These are phyloP conservation scores for Fonsecaea pugnacius DNA, from an alignment of 2,329 filamentous ascomycete genomes.

Conservation along the genomic window DNA sequence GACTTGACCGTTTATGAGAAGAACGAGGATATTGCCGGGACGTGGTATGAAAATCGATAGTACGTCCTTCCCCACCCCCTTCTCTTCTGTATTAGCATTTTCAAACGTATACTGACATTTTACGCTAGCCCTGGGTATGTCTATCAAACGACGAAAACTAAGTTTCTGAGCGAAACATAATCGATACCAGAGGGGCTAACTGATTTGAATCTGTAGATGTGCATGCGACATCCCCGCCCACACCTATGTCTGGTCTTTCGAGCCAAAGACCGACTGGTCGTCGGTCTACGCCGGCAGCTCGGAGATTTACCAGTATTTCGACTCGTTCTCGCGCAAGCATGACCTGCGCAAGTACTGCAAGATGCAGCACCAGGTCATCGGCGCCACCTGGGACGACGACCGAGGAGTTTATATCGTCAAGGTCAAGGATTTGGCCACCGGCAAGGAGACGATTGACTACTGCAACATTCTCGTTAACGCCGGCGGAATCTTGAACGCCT, in stretches of 20 bases:
- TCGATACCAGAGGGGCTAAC: no score
- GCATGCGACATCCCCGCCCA: slow-evolving; percentile 46
- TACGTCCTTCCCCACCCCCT: no score
- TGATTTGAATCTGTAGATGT: neutral
- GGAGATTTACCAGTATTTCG: slow-evolving; percentile 72
- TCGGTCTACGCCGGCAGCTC: slow-evolving; percentile 69
- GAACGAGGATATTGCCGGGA: neutral
- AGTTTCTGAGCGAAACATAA: no score
- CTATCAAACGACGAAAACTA: no score
- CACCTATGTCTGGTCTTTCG: slow-evolving; percentile 71
- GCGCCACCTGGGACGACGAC: slow-evolving; percentile 17
- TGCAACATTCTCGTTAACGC: slow-evolving; percentile 54
- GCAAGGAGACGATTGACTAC: slow-evolving; percentile 21
- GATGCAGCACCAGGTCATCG: slow-evolving; percentile 17
- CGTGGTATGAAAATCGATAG: neutral
- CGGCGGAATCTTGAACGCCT: slow-evolving; percentile 63
- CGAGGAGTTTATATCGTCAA: slow-evolving; percentile 13
- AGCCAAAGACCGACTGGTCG: slow-evolving; percentile 70
- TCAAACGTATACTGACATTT: no score
- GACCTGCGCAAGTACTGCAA: slow-evolving; percentile 65
- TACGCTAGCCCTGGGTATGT: neutral
- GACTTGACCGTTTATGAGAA: slow-evolving; percentile 51
- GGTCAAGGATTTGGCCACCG: slow-evolving; percentile 10
- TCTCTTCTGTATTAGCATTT: no score
- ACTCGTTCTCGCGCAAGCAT: slow-evolving; percentile 65